phyloP scores from a whole-genome alignment of 805 yeast species.

The Lachancea meyersii region DNA sequence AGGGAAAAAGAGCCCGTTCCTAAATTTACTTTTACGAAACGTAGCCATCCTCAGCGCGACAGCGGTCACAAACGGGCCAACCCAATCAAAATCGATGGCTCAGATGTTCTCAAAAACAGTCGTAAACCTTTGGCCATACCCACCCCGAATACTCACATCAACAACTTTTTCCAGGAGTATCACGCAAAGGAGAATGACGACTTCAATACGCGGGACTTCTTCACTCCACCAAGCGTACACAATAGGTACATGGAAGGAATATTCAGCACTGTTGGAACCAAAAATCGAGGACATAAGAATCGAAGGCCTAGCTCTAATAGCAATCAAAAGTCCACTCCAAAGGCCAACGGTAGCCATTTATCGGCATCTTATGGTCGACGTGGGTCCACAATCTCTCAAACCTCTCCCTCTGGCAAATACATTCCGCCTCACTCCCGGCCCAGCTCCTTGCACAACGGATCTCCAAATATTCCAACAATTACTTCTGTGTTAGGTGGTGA shows the following conservation, averaged over 20 bases:
- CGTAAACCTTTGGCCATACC: slow-evolving; percentile 63
- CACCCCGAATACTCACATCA: slow-evolving; percentile 44
- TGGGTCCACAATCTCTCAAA: slow-evolving; percentile 18
- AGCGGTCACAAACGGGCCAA: slow-evolving; percentile 13
- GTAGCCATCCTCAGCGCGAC: slow-evolving; percentile 18
- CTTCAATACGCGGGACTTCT: slow-evolving; percentile 64
- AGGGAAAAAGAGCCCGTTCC: slow-evolving; percentile 24
- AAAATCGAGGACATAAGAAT: slow-evolving; percentile 18
- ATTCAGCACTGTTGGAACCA: slow-evolving; percentile 37
- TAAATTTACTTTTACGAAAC: slow-evolving; percentile 26
- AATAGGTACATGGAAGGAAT: slow-evolving; percentile 64
- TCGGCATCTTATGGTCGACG: slow-evolving; percentile 7
- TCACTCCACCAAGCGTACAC: slow-evolving; percentile 71
- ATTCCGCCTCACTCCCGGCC: slow-evolving; percentile 64
- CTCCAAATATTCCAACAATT: slow-evolving; percentile 22
- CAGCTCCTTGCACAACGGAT: slow-evolving; percentile 12
- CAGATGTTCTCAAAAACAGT: slow-evolving; percentile 31
- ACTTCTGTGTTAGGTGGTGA: slow-evolving; percentile 17
- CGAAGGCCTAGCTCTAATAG: slow-evolving; percentile 16
- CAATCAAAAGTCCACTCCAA: slow-evolving; percentile 11
- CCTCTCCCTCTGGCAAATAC: slow-evolving; percentile 45
- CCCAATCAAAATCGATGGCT: slow-evolving; percentile 25
- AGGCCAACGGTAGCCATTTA: slow-evolving; percentile 3
- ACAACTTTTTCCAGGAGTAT: slow-evolving; percentile 36
- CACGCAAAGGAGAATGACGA: slow-evolving; percentile 20